Evolutionary conservation across 1,139 yeast species (phyloP), one percentile per base, ranked within the genome.

Genomic region (Suhomyces panamericanus): DNA sequence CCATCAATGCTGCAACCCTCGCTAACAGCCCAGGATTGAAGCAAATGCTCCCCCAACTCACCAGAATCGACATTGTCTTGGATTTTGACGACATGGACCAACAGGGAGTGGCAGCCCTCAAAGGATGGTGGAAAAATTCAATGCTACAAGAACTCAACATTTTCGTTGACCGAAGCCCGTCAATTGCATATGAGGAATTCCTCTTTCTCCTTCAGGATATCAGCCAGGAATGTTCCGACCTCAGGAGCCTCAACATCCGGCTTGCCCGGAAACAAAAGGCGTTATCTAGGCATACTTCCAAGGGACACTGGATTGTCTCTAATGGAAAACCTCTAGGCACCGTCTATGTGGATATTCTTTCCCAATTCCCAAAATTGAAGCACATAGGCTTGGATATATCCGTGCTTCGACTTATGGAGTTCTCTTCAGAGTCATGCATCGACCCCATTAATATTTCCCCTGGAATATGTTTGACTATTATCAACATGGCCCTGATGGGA

Each of bases 61-160:
- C 42, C 27, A 50, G 69, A 29, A 50, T 67, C 22, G 70, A 67
- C 47, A 32, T 67, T 16, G 53, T 61, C 27, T 46, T 62, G 14
- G 68, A 66, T 38, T 59, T 59, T 34, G 53, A 57, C 29, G 63
- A 58, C 13, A 38, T 61, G 24, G 53, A 47, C 22, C 50, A 53
- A 3, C 22, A 33, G 11, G 51, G 43, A 13, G 29, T 44, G 38
- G 38, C 32, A 11, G 5, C 30, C 6, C 22, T 44, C 5, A 11
- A 16, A 32, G 22, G 20, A 10, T 29, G 16, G 9, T 27, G 42
- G 22, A 17, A 33, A 17, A 22, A 24, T 17, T 16, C 46, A 15
- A 32, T 37, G 4, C 43, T 63, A 2, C 32, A 41, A 22, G 55
- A 57, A 41, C 41, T 61, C 14, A 60, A 63, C 40, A 27, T 63